These are phyloP conservation scores for Aspergillus baeticus DNA, from an alignment of 495 filamentous ascomycete genomes.

Conservation along the genomic window DNA sequence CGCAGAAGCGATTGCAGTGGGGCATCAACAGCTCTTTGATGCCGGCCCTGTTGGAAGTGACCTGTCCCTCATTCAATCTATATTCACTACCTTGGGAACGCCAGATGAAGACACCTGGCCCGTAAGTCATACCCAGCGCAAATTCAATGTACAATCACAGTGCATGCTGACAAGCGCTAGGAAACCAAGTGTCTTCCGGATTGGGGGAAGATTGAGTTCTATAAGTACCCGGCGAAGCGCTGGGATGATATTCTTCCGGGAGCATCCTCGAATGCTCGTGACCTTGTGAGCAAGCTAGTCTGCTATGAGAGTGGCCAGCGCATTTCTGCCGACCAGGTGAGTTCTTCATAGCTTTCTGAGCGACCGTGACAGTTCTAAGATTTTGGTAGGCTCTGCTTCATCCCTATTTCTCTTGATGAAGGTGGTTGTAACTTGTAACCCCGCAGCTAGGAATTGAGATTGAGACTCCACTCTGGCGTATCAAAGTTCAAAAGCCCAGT, in stretches of 20 bases:
- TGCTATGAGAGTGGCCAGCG: conserved; percentile 55
- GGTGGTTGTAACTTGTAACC: not conserved
- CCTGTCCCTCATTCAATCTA: conserved; percentile 81
- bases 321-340: conserved; percentile 51
- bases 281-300: conserved; percentile 55
- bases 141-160: not conserved
- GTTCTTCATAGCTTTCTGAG: conserved; percentile 1
- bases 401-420: conserved; percentile 32
- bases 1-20: conserved; percentile 55
- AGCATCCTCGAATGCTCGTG: conserved; percentile 47
- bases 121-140: conserved; percentile 31
- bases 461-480: too few relatives aligned
- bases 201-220: conserved; percentile 67
- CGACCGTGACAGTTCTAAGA: conserved; percentile 15
- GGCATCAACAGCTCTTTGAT: conserved; percentile 69
- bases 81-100: conserved; percentile 86
- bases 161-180: conserved; percentile 28
- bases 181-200: conserved; percentile 57
- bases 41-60: conserved; percentile 88
- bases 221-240: conserved; percentile 45
- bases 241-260: conserved; percentile 56
- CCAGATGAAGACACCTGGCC: conserved; percentile 79
- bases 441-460: too few relatives aligned
- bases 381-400: conserved; percentile 33
- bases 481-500: too few relatives aligned